Percentiles rank a stretch among this genome's conserved stretches.
phyloP scores from a whole-genome alignment of 306 rosid species.

The Crotalaria pallida region DNA sequence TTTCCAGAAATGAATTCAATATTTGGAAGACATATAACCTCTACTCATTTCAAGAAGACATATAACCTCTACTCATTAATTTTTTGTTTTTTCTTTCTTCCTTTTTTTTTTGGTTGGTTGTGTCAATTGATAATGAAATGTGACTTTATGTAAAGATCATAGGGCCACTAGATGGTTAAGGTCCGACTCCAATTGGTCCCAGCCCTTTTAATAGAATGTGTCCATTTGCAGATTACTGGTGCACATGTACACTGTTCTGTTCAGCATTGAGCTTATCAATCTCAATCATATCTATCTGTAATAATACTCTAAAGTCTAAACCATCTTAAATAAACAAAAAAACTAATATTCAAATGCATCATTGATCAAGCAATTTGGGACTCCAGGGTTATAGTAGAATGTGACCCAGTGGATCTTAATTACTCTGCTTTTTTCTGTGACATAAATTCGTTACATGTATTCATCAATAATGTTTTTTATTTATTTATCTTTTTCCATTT shows the following conservation, averaged over 20 bases:
- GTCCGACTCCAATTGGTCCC: slow-evolving; percentile 36
- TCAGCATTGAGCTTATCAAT: slow-evolving; percentile 12
- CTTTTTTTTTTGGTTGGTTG: not conserved
- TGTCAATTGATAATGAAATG: slow-evolving; percentile 28
- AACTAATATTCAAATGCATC: not conserved
- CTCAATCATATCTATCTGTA: slow-evolving; percentile 19
- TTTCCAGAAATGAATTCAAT: not conserved
- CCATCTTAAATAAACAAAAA: not conserved
- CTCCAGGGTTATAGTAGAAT: not conserved
- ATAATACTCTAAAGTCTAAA: not conserved
- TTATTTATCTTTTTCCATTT: no score
- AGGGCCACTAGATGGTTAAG: slow-evolving; percentile 39
- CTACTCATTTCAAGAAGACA: slow-evolving; percentile 23
- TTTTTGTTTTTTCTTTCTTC: not conserved
- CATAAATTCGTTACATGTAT: no score
- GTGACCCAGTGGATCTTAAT: not conserved
- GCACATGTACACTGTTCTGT: slow-evolving; percentile 17
- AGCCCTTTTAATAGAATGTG: slow-evolving; percentile 22
- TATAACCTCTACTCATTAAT: not conserved
- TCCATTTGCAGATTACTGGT: slow-evolving; percentile 21
- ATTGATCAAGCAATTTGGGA: not conserved
- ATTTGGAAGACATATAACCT: slow-evolving; percentile 13
- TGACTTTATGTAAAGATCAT: slow-evolving; percentile 30
- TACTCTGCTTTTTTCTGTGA: no score
- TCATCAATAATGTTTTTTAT: no score